phyloP scores from a whole-genome alignment of 257 asterid genomes.

The Petrea volubilis region DNA sequence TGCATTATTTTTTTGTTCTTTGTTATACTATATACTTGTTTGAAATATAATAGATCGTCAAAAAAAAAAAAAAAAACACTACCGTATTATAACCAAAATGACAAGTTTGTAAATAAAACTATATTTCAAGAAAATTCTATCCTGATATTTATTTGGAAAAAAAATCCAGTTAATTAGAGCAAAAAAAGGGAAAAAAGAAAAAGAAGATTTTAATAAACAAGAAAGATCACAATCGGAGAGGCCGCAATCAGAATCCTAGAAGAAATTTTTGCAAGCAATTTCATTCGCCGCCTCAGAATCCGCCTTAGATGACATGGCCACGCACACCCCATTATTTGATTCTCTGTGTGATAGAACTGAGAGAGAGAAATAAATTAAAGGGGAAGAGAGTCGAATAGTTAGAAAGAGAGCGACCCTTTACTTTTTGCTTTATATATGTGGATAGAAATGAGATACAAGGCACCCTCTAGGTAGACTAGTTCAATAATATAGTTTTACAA shows the following conservation, averaged over 20 bases:
- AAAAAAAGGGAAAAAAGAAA: not conserved
- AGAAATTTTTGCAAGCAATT: not conserved
- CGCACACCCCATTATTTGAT: constrained; percentile 23
- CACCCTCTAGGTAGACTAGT: too few species aligned
- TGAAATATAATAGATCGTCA: too few species aligned
- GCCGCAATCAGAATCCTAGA: not conserved
- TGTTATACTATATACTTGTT: too few species aligned
- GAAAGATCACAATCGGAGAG: not conserved
- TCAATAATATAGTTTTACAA: too few species aligned
- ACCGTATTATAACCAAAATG: too few species aligned
- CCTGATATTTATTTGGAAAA: too few species aligned
- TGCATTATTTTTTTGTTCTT: too few species aligned
- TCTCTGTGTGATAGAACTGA: not conserved
- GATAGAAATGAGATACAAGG: not conserved
- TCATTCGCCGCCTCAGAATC: constrained; percentile 18
- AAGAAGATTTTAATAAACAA: not conserved
- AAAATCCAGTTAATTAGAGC: not conserved
- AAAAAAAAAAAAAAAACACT: too few species aligned
- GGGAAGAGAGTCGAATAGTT: too few species aligned
- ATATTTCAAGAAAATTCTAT: too few species aligned
- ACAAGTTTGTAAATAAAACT: too few species aligned
- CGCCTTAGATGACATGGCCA: constrained; percentile 23
- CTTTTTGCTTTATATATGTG: not conserved
- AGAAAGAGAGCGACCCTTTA: not conserved
- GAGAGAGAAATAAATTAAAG: too few species aligned